Evolutionary conservation across 371 early-diverging fungal species (phyloP).

Genomic region (Syncephalastrum racemosum): DNA sequence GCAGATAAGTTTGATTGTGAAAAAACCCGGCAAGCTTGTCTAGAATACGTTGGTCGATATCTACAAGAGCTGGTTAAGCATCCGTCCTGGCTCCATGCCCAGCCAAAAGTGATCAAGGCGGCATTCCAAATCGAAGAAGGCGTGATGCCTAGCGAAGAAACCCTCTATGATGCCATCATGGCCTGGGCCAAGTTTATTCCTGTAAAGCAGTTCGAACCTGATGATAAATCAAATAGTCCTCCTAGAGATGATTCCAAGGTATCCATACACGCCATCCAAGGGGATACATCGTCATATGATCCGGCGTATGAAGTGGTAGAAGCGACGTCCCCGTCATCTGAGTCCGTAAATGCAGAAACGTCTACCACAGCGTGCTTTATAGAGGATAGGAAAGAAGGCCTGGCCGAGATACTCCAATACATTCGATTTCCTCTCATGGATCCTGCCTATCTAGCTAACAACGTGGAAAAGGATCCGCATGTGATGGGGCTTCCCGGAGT

Average conservation of each 20-base stretch:
- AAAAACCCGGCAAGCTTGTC: conserved; percentile 39
- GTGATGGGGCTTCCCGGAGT: conserved; percentile 53
- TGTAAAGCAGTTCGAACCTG: neutral
- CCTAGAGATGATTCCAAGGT: neutral
- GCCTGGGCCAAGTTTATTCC: conserved; percentile 41
- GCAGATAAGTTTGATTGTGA: conserved; percentile 39
- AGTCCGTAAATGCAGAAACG: neutral
- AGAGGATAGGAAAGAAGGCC: conserved; percentile 5
- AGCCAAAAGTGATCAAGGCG: conserved; percentile 43
- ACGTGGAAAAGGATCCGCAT: conserved; percentile 46
- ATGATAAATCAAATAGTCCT: neutral
- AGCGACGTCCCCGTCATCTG: no score
- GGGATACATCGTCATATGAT: neutral
- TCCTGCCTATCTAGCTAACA: conserved; percentile 46
- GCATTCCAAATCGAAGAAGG: conserved; percentile 50
- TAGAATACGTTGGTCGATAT: conserved; percentile 36
- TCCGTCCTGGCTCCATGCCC: conserved; percentile 45
- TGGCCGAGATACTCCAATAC: conserved; percentile 39
- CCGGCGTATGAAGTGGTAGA: neutral
- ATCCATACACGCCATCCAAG: neutral
- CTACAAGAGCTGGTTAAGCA: conserved; percentile 38
- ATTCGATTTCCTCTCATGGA: conserved; percentile 59
- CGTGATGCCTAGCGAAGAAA: conserved; percentile 46
- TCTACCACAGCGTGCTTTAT: neutral
- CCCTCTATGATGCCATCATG: conserved; percentile 50